Conservation (phyloP, 345 rosid species). For the Durio zibethinus region DNA sequence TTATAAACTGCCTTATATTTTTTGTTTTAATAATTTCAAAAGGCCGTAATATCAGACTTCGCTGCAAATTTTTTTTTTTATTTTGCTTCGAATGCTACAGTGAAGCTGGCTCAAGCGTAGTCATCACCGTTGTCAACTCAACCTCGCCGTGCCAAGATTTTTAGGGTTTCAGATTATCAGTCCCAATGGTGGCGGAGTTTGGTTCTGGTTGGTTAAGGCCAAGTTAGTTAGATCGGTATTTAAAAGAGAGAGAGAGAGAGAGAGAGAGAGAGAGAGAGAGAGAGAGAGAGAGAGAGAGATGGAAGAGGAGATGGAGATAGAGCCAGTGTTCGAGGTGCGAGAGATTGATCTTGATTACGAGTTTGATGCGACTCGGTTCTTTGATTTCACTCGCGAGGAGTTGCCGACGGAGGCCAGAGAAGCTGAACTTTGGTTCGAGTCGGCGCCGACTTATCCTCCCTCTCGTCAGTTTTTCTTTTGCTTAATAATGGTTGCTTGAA, state of each 20-base stretch:
- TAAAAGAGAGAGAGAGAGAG: conserved; percentile 25
- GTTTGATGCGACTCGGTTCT: conserved; percentile 80
- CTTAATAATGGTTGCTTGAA: conserved; percentile 10
- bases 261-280: conserved; percentile 26
- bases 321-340: conserved; percentile 61
- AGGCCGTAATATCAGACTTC: conserved; percentile 34
- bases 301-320: conserved; percentile 35
- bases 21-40: not conserved
- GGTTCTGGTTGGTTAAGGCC: conserved; percentile 13
- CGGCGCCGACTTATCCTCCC: conserved; percentile 66
- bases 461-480: conserved; percentile 64
- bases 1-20: not conserved
- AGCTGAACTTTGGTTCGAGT: conserved; percentile 72
- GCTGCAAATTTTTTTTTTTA: no score
- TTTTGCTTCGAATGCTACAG: conserved; percentile 19
- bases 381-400: conserved; percentile 74
- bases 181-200: conserved; percentile 3
- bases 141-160: not conserved
- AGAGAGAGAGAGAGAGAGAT: conserved; percentile 28
- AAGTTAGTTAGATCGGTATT: conserved; percentile 16
- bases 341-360: conserved; percentile 84
- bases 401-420: conserved; percentile 49
- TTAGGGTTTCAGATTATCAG: conserved; percentile 7
- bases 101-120: conserved; percentile 1
- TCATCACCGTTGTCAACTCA: conserved; percentile 1